Evolutionary conservation across 2,329 filamentous ascomycete species (phyloP).

Genomic region (Botrytis medusae): DNA sequence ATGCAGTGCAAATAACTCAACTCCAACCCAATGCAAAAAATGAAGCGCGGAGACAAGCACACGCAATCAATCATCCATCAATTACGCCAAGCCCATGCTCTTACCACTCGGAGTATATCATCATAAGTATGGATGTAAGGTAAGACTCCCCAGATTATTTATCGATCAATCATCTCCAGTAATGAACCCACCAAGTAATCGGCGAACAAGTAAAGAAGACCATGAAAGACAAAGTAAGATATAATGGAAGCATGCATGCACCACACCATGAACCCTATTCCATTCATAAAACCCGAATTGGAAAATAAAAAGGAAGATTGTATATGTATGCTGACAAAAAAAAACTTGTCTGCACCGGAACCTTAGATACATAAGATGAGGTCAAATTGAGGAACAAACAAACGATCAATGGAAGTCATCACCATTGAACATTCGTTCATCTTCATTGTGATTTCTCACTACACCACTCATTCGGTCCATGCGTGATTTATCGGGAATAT

Average conservation of each 20-base stretch:
- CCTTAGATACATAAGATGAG: slow-evolving; percentile 20
- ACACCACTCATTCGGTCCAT: slow-evolving; percentile 64
- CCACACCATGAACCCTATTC: background rate
- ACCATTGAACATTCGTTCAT: slow-evolving; percentile 59
- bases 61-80: slow-evolving; percentile 2
- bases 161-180: slow-evolving; percentile 6
- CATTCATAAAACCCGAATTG: background rate
- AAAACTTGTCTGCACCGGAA: slow-evolving; percentile 3
- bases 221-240: slow-evolving; percentile 5
- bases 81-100: slow-evolving; percentile 16
- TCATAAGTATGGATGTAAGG: slow-evolving; percentile 1
- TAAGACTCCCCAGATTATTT: background rate
- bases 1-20: background rate
- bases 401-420: slow-evolving; percentile 63
- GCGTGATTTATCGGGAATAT: slow-evolving; percentile 47
- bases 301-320: slow-evolving; percentile 11
- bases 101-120: background rate
- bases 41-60: background rate
- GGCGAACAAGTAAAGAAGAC: slow-evolving; percentile 1
- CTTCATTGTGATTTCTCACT: slow-evolving; percentile 57
- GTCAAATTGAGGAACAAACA: slow-evolving; percentile 3
- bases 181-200: background rate
- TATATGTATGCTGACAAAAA: slow-evolving; percentile 13
- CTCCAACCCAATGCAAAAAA: slow-evolving; percentile 10
- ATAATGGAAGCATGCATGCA: slow-evolving; percentile 14